Evolutionary conservation across 306 rosid species (phyloP).

Genomic region (Phaseolus lunatus): DNA sequence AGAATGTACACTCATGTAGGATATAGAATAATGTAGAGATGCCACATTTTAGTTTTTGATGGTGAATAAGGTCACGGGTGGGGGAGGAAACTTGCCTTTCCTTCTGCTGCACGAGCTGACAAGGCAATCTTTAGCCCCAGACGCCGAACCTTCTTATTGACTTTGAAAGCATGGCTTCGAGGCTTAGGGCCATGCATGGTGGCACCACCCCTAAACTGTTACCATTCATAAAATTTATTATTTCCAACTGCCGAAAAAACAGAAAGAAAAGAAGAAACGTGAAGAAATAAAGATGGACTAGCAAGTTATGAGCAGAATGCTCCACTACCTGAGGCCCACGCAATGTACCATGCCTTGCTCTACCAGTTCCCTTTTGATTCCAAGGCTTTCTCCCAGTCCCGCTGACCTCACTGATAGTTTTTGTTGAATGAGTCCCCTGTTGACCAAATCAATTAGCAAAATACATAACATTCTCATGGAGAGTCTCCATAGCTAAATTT

Average conservation of each 20-base stretch:
- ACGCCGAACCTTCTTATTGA: constrained; percentile 89
- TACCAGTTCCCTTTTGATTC: constrained; percentile 76
- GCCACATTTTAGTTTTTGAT: background rate
- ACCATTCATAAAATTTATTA: constrained; percentile 44
- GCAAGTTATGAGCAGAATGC: constrained; percentile 38
- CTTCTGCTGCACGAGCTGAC: constrained; percentile 95
- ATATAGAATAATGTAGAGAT: constrained; percentile 32
- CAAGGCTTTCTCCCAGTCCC: constrained; percentile 94
- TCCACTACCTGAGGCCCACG: constrained; percentile 82
- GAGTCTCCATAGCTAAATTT: constrained; percentile 33
- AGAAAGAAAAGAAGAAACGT: background rate
- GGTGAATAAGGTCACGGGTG: background rate
- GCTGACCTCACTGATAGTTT: constrained; percentile 93
- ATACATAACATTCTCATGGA: background rate
- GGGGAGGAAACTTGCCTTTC: constrained; percentile 69
- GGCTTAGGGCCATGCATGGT: constrained; percentile 94
- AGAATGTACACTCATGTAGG: constrained; percentile 8
- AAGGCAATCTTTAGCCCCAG: constrained; percentile 88
- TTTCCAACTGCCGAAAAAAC: background rate
- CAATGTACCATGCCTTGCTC: constrained; percentile 88
- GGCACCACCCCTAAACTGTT: constrained; percentile 91
- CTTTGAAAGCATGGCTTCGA: constrained; percentile 92
- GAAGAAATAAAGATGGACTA: constrained; percentile 13
- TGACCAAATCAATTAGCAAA: constrained; percentile 50
- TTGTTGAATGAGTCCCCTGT: constrained; percentile 99